Conservation (phyloP, 31 red algal genomes). For the Bonnemaisonia californica region DNA sequence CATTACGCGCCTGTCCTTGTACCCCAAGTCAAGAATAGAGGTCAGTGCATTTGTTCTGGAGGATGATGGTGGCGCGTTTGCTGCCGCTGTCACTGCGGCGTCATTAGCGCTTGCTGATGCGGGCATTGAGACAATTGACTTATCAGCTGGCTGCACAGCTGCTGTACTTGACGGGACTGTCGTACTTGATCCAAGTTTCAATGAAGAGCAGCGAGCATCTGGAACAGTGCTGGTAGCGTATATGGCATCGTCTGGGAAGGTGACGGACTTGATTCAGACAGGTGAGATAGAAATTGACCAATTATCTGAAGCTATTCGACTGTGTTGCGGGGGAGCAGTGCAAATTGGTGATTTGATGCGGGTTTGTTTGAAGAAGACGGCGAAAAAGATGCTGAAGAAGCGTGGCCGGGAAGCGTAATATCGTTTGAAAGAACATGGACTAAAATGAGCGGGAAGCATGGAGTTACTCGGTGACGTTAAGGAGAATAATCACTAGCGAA, state of each 20-base stretch:
- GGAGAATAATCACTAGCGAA: slow-evolving; percentile 47
- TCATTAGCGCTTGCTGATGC: slow-evolving; percentile 80
- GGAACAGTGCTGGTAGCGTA: slow-evolving; percentile 50
- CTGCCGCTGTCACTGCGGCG: slow-evolving; percentile 68
- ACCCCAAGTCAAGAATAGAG: slow-evolving; percentile 70
- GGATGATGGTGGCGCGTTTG: slow-evolving; percentile 70
- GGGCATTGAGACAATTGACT: slow-evolving; percentile 71
- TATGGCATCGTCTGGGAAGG: slow-evolving; percentile 27
- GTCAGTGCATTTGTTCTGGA: slow-evolving; percentile 79
- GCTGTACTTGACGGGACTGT: slow-evolving; percentile 57
- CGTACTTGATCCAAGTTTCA: slow-evolving; percentile 55
- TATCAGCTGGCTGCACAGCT: slow-evolving; percentile 58
- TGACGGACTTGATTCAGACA: slow-evolving; percentile 46
- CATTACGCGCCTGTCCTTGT: slow-evolving; percentile 44
- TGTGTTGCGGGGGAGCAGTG: slow-evolving; percentile 35
- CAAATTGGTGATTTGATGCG: slow-evolving; percentile 55
- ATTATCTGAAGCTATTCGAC: slow-evolving; percentile 44
- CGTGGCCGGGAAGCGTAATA: slow-evolving; percentile 5
- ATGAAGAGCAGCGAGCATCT: slow-evolving; percentile 30
- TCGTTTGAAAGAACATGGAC: not conserved
- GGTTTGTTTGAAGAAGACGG: slow-evolving; percentile 35
- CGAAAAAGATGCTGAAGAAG: slow-evolving; percentile 57
- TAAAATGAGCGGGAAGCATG: too few relatives aligned
- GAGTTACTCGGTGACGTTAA: too few relatives aligned
- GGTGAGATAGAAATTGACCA: slow-evolving; percentile 50